Percentiles rank a stretch among this genome's conserved stretches.
phyloP scores from a whole-genome alignment of 2,329 filamentous ascomycete genomes.

The Penicillium glabrum region DNA sequence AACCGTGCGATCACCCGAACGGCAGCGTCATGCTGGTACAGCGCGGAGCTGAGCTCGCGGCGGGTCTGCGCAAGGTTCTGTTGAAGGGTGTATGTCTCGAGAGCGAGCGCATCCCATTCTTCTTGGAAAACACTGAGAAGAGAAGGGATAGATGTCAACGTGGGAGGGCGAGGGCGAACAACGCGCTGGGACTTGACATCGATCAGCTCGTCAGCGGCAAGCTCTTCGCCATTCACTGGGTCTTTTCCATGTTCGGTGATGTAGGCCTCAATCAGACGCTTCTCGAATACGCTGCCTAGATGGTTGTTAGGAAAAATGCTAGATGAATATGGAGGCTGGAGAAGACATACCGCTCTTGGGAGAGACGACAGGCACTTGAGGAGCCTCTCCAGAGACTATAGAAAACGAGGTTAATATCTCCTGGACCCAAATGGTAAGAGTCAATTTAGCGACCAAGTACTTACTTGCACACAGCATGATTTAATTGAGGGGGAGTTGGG shows the following conservation, averaged over 20 bases:
- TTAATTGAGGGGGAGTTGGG: conserved; percentile 14
- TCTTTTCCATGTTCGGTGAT: conserved; percentile 92
- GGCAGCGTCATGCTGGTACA: conserved; percentile 98
- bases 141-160: conserved; percentile 92
- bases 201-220: conserved; percentile 80
- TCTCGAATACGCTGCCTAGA: conserved; percentile 86
- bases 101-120: conserved; percentile 92
- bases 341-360: conserved; percentile 77
- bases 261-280: conserved; percentile 90
- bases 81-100: conserved; percentile 88
- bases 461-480: conserved; percentile 66
- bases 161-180: conserved; percentile 85
- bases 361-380: conserved; percentile 90
- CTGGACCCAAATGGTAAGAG: not conserved
- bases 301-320: conserved; percentile 27
- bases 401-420: conserved; percentile 18
- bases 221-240: conserved; percentile 82
- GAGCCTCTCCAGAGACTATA: conserved; percentile 91
- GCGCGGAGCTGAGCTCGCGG: conserved; percentile 87
- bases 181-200: conserved; percentile 80
- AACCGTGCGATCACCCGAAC: conserved; percentile 89
- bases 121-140: conserved; percentile 94
- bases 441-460: conserved; percentile 26
- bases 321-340: conserved; percentile 13
- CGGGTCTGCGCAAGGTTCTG: conserved; percentile 86